Evolutionary conservation across 352 stramenopile species (phyloP), one percentile per base, ranked within the genome.

Genomic region (Globisporangium barbulae): DNA sequence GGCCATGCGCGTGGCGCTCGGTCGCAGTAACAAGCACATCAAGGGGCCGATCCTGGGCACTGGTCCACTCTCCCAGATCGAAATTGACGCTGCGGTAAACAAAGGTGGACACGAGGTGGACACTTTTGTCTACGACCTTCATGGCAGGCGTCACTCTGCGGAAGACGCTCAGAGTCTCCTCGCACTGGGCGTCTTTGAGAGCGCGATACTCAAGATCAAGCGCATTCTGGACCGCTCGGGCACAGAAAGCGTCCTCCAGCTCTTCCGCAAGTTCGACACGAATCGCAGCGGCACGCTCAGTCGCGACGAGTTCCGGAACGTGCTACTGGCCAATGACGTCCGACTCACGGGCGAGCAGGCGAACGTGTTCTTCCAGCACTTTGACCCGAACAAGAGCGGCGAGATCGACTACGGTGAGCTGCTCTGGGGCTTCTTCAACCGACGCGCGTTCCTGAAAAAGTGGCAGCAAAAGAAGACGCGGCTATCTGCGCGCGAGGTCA

Each of bases 341-440:
- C 58, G 47, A 8, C 57, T 88, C 22, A 77, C 75, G 1, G 35
- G 49, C 25, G 74, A 88, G 21, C 83, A 92, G 62, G 71, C 68
- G 10, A 42, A 54, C 15, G 70, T 62, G 30, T 63, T 89, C 5
- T 83, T 90, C 28, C 59, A 55, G 12, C 73, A 76, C 13, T 88
- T 90, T 59, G 78, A 88, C 37, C 48, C 65, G 9, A 75, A 83
- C 57, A 6, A 59, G n/a, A 88, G 69, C 45, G 78, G 77, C 0
- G 74, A 72, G 10, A 73, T 90, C 50, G 71, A 85, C 68, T 90
- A 89, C 53, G 69, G 57, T 3, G 78, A 89, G 58, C 61, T 92
- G 33, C 65, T 92, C 1, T 89, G 79, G 81, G 68, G 72, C 12
- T 85, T 88, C 60, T 88, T 90, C 67, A 80, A 89, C 37, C 71